These are phyloP conservation scores for Tetrahymena thermophila DNA, from an alignment of 73 alveolate species.

Conservation along the genomic window DNA sequence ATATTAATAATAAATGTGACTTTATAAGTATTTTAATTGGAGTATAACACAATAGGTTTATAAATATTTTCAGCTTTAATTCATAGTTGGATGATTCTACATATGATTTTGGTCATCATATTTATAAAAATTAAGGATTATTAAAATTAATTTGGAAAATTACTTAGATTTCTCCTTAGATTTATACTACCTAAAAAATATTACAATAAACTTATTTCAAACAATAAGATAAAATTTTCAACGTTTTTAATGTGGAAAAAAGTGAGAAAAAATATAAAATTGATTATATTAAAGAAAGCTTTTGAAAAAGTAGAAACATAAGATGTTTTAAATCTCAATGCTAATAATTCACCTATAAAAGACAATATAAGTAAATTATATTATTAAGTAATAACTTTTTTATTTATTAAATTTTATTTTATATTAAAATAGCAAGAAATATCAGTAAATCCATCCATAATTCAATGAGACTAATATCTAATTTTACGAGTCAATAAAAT, in stretches of 20 bases:
- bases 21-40: neutral
- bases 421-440: neutral
- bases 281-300: neutral
- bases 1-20: neutral
- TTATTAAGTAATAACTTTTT: no score
- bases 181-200: neutral
- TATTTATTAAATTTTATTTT: no score
- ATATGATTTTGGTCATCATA: no score
- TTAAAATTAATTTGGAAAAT: neutral
- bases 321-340: no score
- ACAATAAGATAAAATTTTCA: no score
- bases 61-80: neutral
- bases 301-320: neutral
- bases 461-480: neutral
- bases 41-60: neutral
- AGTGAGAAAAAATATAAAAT: neutral
- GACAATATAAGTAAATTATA: no score
- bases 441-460: neutral
- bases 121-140: neutral
- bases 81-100: neutral
- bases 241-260: neutral
- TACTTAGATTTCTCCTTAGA: neutral
- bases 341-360: no score
- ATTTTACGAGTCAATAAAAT: neutral
- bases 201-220: no score